phyloP scores from a whole-genome alignment of 1,139 yeast species.

The Yamadazyma oceani region DNA sequence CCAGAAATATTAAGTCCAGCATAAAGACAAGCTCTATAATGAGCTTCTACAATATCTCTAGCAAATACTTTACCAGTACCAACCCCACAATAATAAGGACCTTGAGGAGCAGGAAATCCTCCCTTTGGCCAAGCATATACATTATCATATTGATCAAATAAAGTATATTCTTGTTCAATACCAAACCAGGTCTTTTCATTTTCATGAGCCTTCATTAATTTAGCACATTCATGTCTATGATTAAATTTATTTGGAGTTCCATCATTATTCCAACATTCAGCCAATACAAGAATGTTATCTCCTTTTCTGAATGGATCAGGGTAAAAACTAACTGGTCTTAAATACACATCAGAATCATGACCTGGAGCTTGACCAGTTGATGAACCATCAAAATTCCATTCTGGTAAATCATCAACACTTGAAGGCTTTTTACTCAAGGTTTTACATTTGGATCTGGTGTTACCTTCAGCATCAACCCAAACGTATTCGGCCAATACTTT shows the following conservation, averaged over 20 bases:
- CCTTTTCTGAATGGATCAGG: constrained; percentile 98
- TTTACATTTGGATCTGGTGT: constrained; percentile 91
- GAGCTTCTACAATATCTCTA: constrained; percentile 98
- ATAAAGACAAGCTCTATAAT: constrained; percentile 95
- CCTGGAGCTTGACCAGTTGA: constrained; percentile 99
- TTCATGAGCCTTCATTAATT: constrained; percentile 91
- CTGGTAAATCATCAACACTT: constrained; percentile 85
- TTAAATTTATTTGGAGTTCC: constrained; percentile 98
- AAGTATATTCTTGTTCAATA: constrained; percentile 96
- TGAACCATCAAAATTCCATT: constrained; percentile 99
- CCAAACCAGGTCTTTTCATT: constrained; percentile 94
- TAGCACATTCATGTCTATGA: constrained; percentile 97
- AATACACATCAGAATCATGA: constrained; percentile 89
- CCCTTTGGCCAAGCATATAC: constrained; percentile 99
- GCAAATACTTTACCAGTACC: constrained; percentile 99
- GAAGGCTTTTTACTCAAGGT: constrained; percentile 71
- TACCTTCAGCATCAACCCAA: constrained; percentile 95
- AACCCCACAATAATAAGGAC: constrained; percentile 99
- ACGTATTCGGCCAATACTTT: constrained; percentile 91
- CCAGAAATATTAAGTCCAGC: constrained; percentile 91
- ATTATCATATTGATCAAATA: constrained; percentile 85
- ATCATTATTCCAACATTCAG: constrained; percentile 98
- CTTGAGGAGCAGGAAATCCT: constrained; percentile 99
- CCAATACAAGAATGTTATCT: constrained; percentile 89
- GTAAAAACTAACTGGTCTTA: constrained; percentile 92